Evolutionary conservation across 108 stramenopile species (phyloP).

Genomic region (Nitzschia sp.): DNA sequence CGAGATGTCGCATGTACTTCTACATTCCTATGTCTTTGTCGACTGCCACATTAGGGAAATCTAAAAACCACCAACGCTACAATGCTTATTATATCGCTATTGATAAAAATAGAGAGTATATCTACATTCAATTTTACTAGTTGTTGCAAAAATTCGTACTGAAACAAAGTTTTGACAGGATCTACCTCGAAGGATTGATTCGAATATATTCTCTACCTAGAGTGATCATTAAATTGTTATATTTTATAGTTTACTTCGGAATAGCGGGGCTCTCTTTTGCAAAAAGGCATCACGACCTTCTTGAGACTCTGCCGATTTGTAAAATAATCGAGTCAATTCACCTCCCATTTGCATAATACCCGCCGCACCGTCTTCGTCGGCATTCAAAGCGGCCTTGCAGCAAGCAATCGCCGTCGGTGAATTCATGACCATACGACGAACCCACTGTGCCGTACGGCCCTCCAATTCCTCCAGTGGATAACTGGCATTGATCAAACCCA

Average conservation of each 20-base stretch:
- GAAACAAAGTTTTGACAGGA: no score
- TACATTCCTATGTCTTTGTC: no score
- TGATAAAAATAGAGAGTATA: no score
- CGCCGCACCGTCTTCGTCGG: slow-evolving; percentile 91
- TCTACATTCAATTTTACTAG: no score
- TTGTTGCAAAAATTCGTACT: no score
- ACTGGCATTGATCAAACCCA: slow-evolving; percentile 90
- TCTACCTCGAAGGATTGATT: no score
- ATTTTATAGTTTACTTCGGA: slow-evolving; percentile 52
- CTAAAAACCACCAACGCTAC: no score
- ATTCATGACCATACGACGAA: slow-evolving; percentile 81
- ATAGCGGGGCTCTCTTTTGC: slow-evolving; percentile 79
- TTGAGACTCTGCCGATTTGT: slow-evolving; percentile 88
- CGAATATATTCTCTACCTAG: no score
- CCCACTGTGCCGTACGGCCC: slow-evolving; percentile 87
- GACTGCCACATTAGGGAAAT: no score
- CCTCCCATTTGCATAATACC: slow-evolving; percentile 93
- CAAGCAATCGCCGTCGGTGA: slow-evolving; percentile 92
- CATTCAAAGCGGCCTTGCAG: slow-evolving; percentile 91
- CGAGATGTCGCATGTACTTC: no score
- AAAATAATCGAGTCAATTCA: slow-evolving; percentile 90
- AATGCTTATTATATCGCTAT: no score
- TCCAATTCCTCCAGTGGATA: slow-evolving; percentile 72
- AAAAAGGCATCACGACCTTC: slow-evolving; percentile 94
- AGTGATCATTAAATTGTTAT: background rate